Evolutionary conservation across 1,284 basidiomycete species (phyloP).

Genomic region (Apiotrichum sp.): DNA sequence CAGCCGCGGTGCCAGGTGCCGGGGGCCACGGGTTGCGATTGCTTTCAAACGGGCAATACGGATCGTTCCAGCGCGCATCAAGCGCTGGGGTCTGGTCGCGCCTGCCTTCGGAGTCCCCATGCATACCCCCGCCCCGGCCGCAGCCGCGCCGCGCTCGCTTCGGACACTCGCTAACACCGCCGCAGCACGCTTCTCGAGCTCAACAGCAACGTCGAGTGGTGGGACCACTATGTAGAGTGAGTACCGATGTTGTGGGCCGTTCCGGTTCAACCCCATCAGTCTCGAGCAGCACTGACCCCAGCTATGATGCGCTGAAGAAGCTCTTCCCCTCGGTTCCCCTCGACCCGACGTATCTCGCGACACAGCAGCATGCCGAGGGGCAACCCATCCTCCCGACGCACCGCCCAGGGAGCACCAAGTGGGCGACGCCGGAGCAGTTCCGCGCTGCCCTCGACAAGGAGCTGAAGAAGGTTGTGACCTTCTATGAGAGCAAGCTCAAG

Average conservation of each 20-base stretch:
- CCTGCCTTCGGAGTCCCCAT: too few relatives aligned
- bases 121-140: too few relatives aligned
- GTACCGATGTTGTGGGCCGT: slow-evolving; percentile 7
- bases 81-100: too few relatives aligned
- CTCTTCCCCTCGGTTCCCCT: slow-evolving; percentile 48
- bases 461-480: slow-evolving; percentile 70
- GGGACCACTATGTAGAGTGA: slow-evolving; percentile 74
- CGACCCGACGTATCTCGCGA: slow-evolving; percentile 39
- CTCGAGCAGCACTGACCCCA: slow-evolving; percentile 25
- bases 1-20: too few relatives aligned
- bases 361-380: slow-evolving; percentile 63
- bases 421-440: slow-evolving; percentile 57
- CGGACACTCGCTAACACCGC: not conserved
- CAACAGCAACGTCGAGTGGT: slow-evolving; percentile 91
- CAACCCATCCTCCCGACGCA: slow-evolving; percentile 41
- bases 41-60: not conserved
- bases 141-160: too few relatives aligned
- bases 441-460: slow-evolving; percentile 73
- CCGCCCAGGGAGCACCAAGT: slow-evolving; percentile 47
- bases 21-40: not conserved
- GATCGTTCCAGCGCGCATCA: too few relatives aligned
- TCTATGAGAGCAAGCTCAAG: slow-evolving; percentile 72
- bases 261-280: too few relatives aligned
- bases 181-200: slow-evolving; percentile 71
- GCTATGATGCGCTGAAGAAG: slow-evolving; percentile 82